These are phyloP conservation scores for Babesia sp. DNA, from an alignment of 169 alveolate species.

Conservation along the genomic window DNA sequence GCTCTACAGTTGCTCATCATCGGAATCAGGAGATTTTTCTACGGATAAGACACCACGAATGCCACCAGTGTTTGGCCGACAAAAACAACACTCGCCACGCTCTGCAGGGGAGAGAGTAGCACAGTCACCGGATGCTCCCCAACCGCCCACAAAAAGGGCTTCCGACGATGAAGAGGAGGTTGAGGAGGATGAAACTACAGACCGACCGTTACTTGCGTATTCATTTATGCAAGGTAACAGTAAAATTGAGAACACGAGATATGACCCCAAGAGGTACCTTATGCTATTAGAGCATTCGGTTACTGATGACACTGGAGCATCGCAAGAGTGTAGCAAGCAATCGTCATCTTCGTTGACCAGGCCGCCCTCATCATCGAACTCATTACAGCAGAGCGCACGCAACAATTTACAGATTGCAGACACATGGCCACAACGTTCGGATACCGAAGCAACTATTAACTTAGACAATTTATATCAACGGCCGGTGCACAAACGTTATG, in stretches of 20 bases:
- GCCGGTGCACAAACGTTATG: slow-evolving; percentile 20
- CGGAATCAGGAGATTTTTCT: background rate
- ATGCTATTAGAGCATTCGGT: slow-evolving; percentile 70
- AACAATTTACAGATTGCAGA: background rate
- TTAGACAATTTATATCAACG: slow-evolving; percentile 28
- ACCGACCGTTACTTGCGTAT: slow-evolving; percentile 19
- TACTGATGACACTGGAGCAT: slow-evolving; percentile 2
- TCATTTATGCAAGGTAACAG: background rate
- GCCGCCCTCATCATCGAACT: background rate
- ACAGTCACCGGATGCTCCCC: background rate
- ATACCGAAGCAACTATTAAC: slow-evolving; percentile 56
- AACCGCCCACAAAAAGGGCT: background rate
- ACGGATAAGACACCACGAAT: background rate
- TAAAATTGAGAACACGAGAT: background rate
- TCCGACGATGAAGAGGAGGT: background rate
- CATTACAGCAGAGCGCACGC: background rate
- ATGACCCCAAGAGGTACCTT: slow-evolving; percentile 68
- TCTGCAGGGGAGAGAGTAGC: background rate
- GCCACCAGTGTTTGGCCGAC: background rate
- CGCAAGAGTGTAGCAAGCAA: background rate
- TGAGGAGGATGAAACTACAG: background rate
- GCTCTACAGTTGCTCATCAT: slow-evolving; percentile 17
- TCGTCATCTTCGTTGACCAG: background rate
- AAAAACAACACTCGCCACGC: background rate
- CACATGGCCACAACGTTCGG: slow-evolving; percentile 5